Evolutionary conservation across 306 rosid genomes (phyloP), one percentile per base, ranked within the genome.

Genomic region (Quercus bicolor): DNA sequence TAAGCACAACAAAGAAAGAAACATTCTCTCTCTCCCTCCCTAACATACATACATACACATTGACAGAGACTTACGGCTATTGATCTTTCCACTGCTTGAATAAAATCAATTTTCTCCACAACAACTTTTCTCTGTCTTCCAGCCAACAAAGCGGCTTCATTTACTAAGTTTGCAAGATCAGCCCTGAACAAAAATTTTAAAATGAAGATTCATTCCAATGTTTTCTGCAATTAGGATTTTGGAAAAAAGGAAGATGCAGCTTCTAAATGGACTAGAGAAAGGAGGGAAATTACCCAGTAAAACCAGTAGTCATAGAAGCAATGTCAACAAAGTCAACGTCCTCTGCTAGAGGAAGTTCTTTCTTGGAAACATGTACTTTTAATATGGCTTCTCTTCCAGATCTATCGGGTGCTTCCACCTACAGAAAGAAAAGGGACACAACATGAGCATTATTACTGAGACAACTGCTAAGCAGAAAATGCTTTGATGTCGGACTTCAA

Each of bases 281-380:
- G 71, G 40, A 81, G 21, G 13, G 45, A 3, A 73, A 48, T 81
- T 94, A 91, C 99, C 99, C 99, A 29, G 99, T 95, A 81, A 93
- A 95, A 59, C 99, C 99, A 68, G 99, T 95, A 56, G 99, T 95
- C 99, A 95, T 93, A 81, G 94, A 84, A 71, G 99, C 98, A 85
- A 95, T 84, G 84, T 84, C 86, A 19, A 87, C 79, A 72, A 95
- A 90, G 70, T 85, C 52, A 60, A 95, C 91, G 81, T 90, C 93
- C 59, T 88, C 87, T 20, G 87, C 96, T 51, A 95, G 86, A 80
- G 99, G 99, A 85, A 95, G 99, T 79, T 94, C 98, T 79, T 90
- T 94, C 85, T 83, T 90, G 76, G 92, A 80, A 87, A 81, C 94
- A 77, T 92, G 98, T 73, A 94, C 98, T 77, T 88, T 94, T 56